A percentile compares a stretch with the other conserved stretches of the same genome.
Evolutionary conservation across 2,329 filamentous ascomycete species (phyloP).

Genomic region (Trichoderma sp.): DNA sequence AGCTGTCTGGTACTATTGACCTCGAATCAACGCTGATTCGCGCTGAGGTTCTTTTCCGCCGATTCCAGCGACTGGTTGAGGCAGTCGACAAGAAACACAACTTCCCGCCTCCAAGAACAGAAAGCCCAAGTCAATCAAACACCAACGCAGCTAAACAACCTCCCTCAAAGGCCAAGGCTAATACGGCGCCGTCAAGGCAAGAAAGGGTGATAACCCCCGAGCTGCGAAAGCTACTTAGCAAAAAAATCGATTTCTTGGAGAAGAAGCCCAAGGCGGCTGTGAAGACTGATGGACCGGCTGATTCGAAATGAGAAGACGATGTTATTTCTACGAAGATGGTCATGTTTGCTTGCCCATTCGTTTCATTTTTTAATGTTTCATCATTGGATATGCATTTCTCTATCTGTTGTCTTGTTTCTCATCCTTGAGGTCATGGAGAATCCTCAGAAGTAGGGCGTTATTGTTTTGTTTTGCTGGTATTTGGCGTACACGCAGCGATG

Average conservation of each 20-base stretch:
- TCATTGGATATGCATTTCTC: neutral
- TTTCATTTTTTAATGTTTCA: neutral
- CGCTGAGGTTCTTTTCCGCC: constrained; percentile 82
- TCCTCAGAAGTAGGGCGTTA: neutral
- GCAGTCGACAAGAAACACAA: constrained; percentile 88
- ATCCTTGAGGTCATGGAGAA: neutral
- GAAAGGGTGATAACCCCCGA: constrained; percentile 56
- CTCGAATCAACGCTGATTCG: constrained; percentile 80
- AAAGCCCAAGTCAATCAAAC: constrained; percentile 19
- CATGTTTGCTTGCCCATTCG: neutral
- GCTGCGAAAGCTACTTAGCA: constrained; percentile 51
- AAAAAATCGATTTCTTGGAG: constrained; percentile 43
- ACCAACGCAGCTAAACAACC: neutral
- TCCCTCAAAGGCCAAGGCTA: constrained; percentile 38
- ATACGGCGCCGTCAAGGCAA: constrained; percentile 31
- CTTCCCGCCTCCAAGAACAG: constrained; percentile 59
- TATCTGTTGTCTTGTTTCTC: neutral
- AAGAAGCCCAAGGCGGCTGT: constrained; percentile 32
- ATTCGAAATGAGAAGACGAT: constrained; percentile 21
- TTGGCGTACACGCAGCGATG: neutral
- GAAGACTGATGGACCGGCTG: constrained; percentile 38
- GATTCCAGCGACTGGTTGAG: constrained; percentile 85
- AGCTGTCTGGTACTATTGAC: constrained; percentile 90
- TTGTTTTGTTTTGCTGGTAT: neutral
- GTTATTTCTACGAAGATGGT: neutral